Evolutionary conservation across 2,329 filamentous ascomycete genomes (phyloP), one percentile per base, ranked within the genome.

Genomic region (Hymenoscyphus linearis): DNA sequence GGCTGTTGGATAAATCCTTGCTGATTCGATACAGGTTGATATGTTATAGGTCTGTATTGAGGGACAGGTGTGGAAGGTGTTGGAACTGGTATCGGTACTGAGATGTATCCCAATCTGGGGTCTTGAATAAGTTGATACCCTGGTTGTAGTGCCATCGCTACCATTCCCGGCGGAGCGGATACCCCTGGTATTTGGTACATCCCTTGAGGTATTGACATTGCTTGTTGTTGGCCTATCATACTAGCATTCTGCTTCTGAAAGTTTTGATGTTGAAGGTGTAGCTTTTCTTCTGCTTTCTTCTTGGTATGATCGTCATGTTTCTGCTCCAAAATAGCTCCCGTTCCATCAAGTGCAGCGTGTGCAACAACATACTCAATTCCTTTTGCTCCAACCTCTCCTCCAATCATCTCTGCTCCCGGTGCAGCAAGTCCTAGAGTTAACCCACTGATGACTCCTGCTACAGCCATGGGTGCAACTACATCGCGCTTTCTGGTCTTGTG

Each of bases 401-500:
- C 73, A 4, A 77, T 63, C 2, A 72, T 70, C 47, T 76, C 74
- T 0, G 76, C 75, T 0, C 71, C 76, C 55, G 72, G 69, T 0
- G 67, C 68, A 2, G 75, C 74, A 0, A 76, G 67, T 0, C 76
- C 76, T 0, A 77, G 68, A 0, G 75, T 77, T 0, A 76, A 67
- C 0, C 74, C 70, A 2, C 72, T 70, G 14, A 77, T 71, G 0
- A 73, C 74, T 0, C 75, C 76, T 18, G 74, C 73, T 4, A 77
- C 67, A 0, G 75, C 75, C 68, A 76, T 72, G 14, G 75, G 75
- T 0, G 72, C 74, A 0, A 79, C 60, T 0, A 79, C 75, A 59
- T 76, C 76, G 1, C 75, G 69, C 58, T 78, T 79, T 54, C 77
- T 72, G 0, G 75, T 76, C 27, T 74, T 70, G 52, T 78, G 75